A percentile compares a stretch with the other conserved stretches of the same genome.
phyloP scores from a whole-genome alignment of 164 flowering plant species.

The Annona squamosa region DNA sequence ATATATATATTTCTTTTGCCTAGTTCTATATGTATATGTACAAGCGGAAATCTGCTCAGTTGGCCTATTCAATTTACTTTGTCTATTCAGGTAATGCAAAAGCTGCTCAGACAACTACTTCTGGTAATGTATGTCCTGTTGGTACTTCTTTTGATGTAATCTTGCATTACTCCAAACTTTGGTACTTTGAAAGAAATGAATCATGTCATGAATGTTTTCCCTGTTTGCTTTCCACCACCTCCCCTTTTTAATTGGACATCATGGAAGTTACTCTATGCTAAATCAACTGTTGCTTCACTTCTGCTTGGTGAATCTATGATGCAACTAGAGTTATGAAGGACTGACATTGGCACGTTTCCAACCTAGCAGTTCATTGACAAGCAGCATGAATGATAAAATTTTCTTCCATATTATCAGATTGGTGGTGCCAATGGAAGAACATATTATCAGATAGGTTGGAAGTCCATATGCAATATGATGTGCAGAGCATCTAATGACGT shows the following conservation, averaged over 20 bases:
- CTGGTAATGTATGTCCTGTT: slow-evolving; percentile 11
- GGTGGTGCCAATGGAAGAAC: not conserved
- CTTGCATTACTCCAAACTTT: not conserved
- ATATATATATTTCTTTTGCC: not conserved
- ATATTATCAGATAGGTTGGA: too few relatives aligned
- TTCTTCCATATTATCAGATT: not conserved
- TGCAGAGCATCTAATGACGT: not conserved
- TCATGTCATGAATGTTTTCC: not conserved
- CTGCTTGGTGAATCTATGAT: not conserved
- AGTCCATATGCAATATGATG: not conserved
- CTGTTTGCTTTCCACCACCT: not conserved
- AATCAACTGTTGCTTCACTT: not conserved
- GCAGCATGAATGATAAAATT: not conserved
- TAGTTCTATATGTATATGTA: not conserved
- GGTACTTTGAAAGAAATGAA: not conserved
- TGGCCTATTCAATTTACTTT: slow-evolving; percentile 1
- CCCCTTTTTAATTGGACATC: too few relatives aligned
- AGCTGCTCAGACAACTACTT: slow-evolving; percentile 3
- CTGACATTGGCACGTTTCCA: not conserved
- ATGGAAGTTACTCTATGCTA: not conserved
- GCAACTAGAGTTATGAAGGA: not conserved
- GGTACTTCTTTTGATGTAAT: not conserved
- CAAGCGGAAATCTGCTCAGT: not conserved
- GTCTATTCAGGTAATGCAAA: slow-evolving; percentile 6
- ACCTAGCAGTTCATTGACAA: not conserved